These are phyloP conservation scores for Luvunga scandens DNA, from an alignment of 345 rosid species.

Conservation along the genomic window DNA sequence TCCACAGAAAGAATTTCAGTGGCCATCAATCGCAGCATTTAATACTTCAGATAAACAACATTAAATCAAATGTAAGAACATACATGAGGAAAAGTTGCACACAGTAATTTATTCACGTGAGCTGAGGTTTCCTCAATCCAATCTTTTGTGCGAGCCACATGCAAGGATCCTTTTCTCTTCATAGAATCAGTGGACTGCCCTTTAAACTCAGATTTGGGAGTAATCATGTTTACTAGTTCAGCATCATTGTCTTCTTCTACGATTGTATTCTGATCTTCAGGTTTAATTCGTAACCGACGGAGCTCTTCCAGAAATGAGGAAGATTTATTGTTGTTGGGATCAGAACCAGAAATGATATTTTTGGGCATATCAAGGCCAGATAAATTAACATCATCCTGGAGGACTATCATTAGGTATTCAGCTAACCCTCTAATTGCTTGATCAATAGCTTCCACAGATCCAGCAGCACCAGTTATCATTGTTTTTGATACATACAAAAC, in stretches of 20 bases:
- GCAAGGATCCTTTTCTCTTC: slow-evolving; percentile 49
- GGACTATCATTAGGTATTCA: slow-evolving; percentile 88
- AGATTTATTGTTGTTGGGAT: slow-evolving; percentile 38
- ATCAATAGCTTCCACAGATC: slow-evolving; percentile 73
- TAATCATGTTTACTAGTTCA: slow-evolving; percentile 24
- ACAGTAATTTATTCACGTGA: slow-evolving; percentile 66
- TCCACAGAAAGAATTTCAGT: slow-evolving; percentile 4
- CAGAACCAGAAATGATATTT: slow-evolving; percentile 25
- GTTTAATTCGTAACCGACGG: slow-evolving; percentile 51
- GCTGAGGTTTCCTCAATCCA: slow-evolving; percentile 73
- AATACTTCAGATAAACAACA: slow-evolving; percentile 10
- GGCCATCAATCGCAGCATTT: not conserved
- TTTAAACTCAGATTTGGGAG: slow-evolving; percentile 23
- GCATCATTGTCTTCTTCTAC: slow-evolving; percentile 30
- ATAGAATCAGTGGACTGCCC: slow-evolving; percentile 24
- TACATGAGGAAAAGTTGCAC: slow-evolving; percentile 80
- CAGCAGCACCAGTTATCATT: slow-evolving; percentile 93
- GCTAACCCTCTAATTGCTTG: slow-evolving; percentile 85
- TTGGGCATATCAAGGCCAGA: slow-evolving; percentile 30
- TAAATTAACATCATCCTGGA: slow-evolving; percentile 65
- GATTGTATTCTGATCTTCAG: slow-evolving; percentile 33
- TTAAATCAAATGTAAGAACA: slow-evolving; percentile 17
- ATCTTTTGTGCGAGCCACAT: slow-evolving; percentile 69
- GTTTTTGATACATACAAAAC: slow-evolving; percentile 72
- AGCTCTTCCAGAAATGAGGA: slow-evolving; percentile 62